Base-by-base conservation (phyloP, 177 flowering plant species). In the Vitis hybrid region DNA sequence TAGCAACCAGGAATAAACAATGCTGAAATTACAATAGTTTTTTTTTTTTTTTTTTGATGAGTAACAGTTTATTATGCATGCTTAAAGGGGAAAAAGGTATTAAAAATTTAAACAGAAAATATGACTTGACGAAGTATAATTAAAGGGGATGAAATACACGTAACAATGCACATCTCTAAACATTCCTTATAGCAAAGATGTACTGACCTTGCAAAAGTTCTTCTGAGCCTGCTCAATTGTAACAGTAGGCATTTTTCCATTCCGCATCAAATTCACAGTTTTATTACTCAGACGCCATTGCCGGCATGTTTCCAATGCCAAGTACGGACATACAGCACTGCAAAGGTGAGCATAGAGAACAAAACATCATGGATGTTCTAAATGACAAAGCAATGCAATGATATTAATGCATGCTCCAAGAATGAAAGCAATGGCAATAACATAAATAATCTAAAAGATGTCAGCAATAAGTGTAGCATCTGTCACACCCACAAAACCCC, bases 201-300 rank as follows among this genome's bases (percentile, higher is more conserved):
- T 33, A 78, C 86, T 68, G 2, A 96, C 99, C 99, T 94, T 96
- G 88, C 86, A 82, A 73, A 84, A 91, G 79, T 96, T 96, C 82
- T 79, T 92, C 71, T 96, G 99, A 71, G 98, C 99, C 80, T 94
- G 98, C 78, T 96, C 99, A 75, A 94, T 96, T 58, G 99, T 92
- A 71, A 96, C 99, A 68, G 97, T 90, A 44, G 97, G 97, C 92
- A 96, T 96, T 81, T 96, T 96, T 67, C 99, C 99, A 77, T 88
- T 96, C 38, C 97, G 84, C 99, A 96, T 96, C 82, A 94, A 74
- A 80, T 91, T 91, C 73, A 96, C 97, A 65, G 99, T 96, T 82
- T 87, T 96, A 57, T 52, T 90, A 84, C 99, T 96, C 79, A 96
- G 75, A 69, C 99, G 97, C 99, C 99, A 96, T 71, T 94, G 99